Percentiles rank a stretch among this genome's conserved stretches.
These are phyloP conservation scores for Penicillium psychrofluorescens DNA, from an alignment of 495 filamentous ascomycete genomes.

Conservation along the genomic window DNA sequence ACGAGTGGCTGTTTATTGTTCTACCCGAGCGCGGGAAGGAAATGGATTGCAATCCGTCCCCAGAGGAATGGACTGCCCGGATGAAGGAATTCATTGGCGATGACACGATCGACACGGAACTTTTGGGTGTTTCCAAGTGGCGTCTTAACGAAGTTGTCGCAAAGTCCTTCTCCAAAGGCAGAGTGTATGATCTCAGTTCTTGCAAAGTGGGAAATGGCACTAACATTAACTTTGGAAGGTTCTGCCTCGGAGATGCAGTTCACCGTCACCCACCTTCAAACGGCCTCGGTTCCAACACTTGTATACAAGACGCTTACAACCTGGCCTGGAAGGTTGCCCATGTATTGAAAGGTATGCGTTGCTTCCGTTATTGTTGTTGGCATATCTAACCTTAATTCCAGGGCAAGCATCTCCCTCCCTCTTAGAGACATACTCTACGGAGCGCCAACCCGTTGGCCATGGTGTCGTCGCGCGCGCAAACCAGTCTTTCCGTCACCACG, in stretches of 20 bases:
- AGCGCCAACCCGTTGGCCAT: slow-evolving; percentile 45
- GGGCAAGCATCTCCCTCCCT: slow-evolving; percentile 30
- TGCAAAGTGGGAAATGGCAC: neutral
- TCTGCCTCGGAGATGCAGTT: slow-evolving; percentile 46
- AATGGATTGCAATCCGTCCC: slow-evolving; percentile 19
- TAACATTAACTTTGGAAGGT: slow-evolving; percentile 38
- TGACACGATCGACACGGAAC: slow-evolving; percentile 25
- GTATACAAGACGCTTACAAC: slow-evolving; percentile 49
- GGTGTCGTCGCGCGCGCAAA: slow-evolving; percentile 42
- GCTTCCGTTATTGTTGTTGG: slow-evolving; percentile 27
- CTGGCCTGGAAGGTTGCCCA: slow-evolving; percentile 50
- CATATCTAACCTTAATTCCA: slow-evolving; percentile 10
- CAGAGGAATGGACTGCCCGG: slow-evolving; percentile 34
- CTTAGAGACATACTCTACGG: slow-evolving; percentile 35
- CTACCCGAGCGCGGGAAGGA: slow-evolving; percentile 31
- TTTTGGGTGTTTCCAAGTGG: slow-evolving; percentile 43
- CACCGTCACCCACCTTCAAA: slow-evolving; percentile 47
- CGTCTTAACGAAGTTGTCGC: slow-evolving; percentile 47
- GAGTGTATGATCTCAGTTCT: slow-evolving; percentile 26
- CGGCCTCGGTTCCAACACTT: slow-evolving; percentile 47
- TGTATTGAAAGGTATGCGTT: slow-evolving; percentile 27
- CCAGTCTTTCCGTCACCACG: slow-evolving; percentile 38
- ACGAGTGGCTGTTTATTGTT: slow-evolving; percentile 51
- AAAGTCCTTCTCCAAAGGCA: slow-evolving; percentile 33
- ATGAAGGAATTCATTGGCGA: slow-evolving; percentile 47